These are phyloP conservation scores for Clohesyomyces aquaticus DNA, from an alignment of 495 filamentous ascomycete species.

Conservation along the genomic window DNA sequence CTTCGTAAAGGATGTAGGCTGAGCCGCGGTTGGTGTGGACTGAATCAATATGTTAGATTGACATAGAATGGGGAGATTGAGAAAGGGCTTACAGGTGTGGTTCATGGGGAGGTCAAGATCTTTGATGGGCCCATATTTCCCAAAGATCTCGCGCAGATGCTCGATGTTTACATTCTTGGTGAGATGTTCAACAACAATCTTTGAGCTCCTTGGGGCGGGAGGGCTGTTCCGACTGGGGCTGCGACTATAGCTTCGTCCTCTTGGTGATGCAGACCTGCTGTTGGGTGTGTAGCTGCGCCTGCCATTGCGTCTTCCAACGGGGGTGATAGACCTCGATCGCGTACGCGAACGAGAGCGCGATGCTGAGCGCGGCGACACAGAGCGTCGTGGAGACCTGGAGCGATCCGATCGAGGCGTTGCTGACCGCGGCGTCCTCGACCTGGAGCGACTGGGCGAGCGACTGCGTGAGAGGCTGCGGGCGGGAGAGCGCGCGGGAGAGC, in stretches of 20 bases:
- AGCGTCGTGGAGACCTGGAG: slow-evolving; percentile 51
- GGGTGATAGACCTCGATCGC: slow-evolving; percentile 14
- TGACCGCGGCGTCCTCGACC: slow-evolving; percentile 23
- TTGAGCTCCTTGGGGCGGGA: slow-evolving; percentile 59
- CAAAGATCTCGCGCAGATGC: slow-evolving; percentile 91
- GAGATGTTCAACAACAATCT: slow-evolving; percentile 95
- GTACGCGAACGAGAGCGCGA: slow-evolving; percentile 42
- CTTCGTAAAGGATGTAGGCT: slow-evolving; percentile 86
- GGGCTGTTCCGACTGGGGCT: slow-evolving; percentile 48
- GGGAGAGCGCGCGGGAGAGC: slow-evolving; percentile 12
- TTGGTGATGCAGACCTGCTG: slow-evolving; percentile 44
- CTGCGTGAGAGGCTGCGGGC: slow-evolving; percentile 40
- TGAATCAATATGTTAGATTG: slow-evolving; percentile 44
- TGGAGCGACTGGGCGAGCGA: slow-evolving; percentile 41
- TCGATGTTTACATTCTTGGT: slow-evolving; percentile 91
- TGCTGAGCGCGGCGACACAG: slow-evolving; percentile 55
- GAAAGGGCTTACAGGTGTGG: slow-evolving; percentile 65
- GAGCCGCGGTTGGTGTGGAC: slow-evolving; percentile 90
- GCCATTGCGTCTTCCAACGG: slow-evolving; percentile 37
- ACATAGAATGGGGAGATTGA: slow-evolving; percentile 10
- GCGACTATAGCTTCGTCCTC: slow-evolving; percentile 52
- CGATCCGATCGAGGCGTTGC: slow-evolving; percentile 11
- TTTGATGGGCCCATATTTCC: slow-evolving; percentile 80
- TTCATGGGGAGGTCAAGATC: slow-evolving; percentile 90
- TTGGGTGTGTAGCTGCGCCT: slow-evolving; percentile 54